Evolutionary conservation across 1,284 basidiomycete species (phyloP).

Genomic region (Ustilago bromivora): DNA sequence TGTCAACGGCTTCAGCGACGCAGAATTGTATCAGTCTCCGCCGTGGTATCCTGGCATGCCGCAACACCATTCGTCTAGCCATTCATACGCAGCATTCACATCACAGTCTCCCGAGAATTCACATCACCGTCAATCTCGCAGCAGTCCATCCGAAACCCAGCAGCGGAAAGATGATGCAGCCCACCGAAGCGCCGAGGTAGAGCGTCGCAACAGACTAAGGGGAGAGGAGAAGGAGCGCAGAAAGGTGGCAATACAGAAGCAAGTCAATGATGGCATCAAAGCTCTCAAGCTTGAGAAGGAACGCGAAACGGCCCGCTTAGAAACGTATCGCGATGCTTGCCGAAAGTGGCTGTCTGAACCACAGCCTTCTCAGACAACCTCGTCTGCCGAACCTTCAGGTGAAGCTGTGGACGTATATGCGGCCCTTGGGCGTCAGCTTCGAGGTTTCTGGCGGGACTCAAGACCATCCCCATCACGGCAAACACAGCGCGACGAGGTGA

Average conservation of each 20-base stretch:
- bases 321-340: conserved; percentile 23
- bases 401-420: conserved; percentile 19
- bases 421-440: conserved; percentile 42
- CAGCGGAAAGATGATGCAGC: conserved; percentile 19
- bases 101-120: neutral
- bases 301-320: conserved; percentile 15
- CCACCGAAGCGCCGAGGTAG: conserved; percentile 24
- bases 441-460: conserved; percentile 43
- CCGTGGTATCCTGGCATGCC: neutral
- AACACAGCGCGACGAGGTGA: conserved; percentile 25
- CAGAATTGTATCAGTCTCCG: neutral
- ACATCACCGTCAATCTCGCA: neutral
- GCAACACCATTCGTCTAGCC: neutral
- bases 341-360: conserved; percentile 30
- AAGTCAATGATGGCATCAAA: conserved; percentile 28
- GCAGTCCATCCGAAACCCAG: neutral
- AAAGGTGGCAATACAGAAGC: conserved; percentile 27
- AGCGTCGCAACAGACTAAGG: conserved; percentile 31
- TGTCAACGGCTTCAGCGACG: neutral
- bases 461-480: conserved; percentile 22
- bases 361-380: neutral
- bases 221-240: conserved; percentile 29
- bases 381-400: neutral
- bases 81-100: neutral
- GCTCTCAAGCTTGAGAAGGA: conserved; percentile 28